Percentiles rank a stretch among this genome's conserved stretches.
These are phyloP conservation scores for Volvox reticuliferus DNA, from an alignment of 139 green algal genomes.

Conservation along the genomic window DNA sequence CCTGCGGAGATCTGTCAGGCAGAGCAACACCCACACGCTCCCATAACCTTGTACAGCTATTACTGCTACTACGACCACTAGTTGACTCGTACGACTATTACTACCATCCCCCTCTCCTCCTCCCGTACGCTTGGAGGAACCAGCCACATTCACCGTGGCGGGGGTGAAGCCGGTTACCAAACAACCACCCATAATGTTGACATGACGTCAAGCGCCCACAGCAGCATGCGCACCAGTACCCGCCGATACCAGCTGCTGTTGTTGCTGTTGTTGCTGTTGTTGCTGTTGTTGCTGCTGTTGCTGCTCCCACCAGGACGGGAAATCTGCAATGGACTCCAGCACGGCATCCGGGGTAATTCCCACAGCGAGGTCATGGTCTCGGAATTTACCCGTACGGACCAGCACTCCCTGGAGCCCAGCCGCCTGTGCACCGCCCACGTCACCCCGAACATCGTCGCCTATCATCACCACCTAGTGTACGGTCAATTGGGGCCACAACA, in stretches of 20 bases:
- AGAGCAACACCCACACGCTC: not conserved
- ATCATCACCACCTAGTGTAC: constrained; percentile 51
- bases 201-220: not conserved
- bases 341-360: not conserved
- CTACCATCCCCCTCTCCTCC: not conserved
- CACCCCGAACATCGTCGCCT: constrained; percentile 64
- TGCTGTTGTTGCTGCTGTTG: not conserved
- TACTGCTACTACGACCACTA: no score
- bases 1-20: no score
- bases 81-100: no score
- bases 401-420: constrained; percentile 58
- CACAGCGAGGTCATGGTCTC: not conserved
- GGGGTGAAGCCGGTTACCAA: no score
- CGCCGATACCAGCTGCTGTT: not conserved
- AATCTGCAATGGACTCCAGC: not conserved
- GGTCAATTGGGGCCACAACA: not conserved
- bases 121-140: not conserved
- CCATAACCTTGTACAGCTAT: no score
- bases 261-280: not conserved
- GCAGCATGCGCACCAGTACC: not conserved
- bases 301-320: constrained; percentile 18
- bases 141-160: no score
- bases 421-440: constrained; percentile 60
- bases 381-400: constrained; percentile 41
- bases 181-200: no score